Conservation (phyloP, 192 early-diverging fungal species). For the Entrophospora sp. region DNA sequence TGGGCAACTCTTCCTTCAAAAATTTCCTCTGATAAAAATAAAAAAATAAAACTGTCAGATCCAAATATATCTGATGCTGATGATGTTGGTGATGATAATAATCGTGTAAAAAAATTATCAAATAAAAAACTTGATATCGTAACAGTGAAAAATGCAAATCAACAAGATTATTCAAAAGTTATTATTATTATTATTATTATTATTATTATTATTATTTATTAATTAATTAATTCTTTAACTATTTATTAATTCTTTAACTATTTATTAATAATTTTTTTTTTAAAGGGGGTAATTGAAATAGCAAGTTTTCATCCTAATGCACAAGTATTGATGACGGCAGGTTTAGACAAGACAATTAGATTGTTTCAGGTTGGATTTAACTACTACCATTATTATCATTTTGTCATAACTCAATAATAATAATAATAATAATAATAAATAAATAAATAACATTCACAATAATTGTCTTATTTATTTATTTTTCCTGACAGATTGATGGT, state of each 20-base stretch:
- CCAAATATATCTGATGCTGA: slow-evolving; percentile 41
- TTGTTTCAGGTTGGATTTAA: slow-evolving; percentile 58
- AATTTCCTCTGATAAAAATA: slow-evolving; percentile 1
- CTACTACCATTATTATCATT: too few relatives aligned
- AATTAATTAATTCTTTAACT: too few relatives aligned
- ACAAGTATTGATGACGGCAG: slow-evolving; percentile 79
- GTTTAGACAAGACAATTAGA: slow-evolving; percentile 79
- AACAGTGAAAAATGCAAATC: slow-evolving; percentile 72
- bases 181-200: background rate
- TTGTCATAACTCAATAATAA: background rate
- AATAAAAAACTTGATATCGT: slow-evolving; percentile 52
- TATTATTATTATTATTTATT: too few relatives aligned
- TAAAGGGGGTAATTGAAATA: slow-evolving; percentile 56
- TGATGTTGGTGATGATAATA: slow-evolving; percentile 19
- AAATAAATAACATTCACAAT: too few relatives aligned
- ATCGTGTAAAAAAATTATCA: slow-evolving; percentile 27
- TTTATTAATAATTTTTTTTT: too few relatives aligned
- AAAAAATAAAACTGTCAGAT: slow-evolving; percentile 24
- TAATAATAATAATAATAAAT: slow-evolving; percentile 3
- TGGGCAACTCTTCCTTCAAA: slow-evolving; percentile 71
- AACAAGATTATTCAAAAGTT: slow-evolving; percentile 54
- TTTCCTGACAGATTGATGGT: slow-evolving; percentile 87
- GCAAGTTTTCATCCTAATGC: slow-evolving; percentile 86
- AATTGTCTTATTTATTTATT: too few relatives aligned
- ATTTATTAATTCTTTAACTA: too few relatives aligned